A percentile compares a stretch with the other conserved stretches of the same genome.
Conservation (phyloP, 2,329 filamentous ascomycete species). For the Penicillium sp. region DNA sequence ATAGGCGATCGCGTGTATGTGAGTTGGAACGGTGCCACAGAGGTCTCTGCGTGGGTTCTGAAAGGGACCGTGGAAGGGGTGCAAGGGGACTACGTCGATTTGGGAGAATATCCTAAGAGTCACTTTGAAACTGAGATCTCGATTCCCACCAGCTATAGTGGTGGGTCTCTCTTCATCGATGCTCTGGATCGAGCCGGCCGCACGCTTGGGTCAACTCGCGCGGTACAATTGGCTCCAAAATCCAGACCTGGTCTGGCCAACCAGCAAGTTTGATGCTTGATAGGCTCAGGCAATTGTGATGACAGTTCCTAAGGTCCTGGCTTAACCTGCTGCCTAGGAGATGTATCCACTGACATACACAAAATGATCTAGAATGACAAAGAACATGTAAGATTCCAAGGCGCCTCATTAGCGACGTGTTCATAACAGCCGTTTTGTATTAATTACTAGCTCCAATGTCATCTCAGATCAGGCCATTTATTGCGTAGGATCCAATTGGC, state of each 20-base stretch:
- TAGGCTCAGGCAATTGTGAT: neutral
- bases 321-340: no score
- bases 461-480: no score
- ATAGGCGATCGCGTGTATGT: constrained; percentile 37
- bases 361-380: no score
- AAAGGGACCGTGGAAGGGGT: neutral
- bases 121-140: neutral
- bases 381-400: no score
- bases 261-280: neutral
- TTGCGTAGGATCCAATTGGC: no score
- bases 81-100: neutral
- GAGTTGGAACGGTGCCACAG: constrained; percentile 52
- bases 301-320: neutral
- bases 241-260: neutral
- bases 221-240: neutral
- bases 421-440: no score
- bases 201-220: neutral
- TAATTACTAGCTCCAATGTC: no score
- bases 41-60: constrained; percentile 32
- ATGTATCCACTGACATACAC: no score
- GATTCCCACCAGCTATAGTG: neutral
- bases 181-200: neutral
- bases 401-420: no score
- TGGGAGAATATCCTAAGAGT: neutral
- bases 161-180: neutral